phyloP scores from a whole-genome alignment of 2,329 filamentous ascomycete species.

The Orbilia blumenaviensis region DNA sequence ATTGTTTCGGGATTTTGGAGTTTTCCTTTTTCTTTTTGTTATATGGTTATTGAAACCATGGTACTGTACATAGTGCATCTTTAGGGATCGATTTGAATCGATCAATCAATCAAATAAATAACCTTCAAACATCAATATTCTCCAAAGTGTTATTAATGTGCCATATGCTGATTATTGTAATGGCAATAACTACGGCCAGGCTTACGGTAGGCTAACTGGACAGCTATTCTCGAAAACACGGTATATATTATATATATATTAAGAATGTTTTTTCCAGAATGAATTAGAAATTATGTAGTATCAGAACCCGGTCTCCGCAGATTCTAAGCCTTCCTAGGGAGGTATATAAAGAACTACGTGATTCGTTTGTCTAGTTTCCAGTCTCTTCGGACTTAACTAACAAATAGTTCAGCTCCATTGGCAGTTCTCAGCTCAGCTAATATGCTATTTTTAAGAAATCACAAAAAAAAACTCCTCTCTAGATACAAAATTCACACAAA shows the following conservation, averaged over 20 bases:
- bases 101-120: slow-evolving; percentile 19
- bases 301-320: no score
- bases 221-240: no score
- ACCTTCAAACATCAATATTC: neutral
- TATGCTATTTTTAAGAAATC: slow-evolving; percentile 20
- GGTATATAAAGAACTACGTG: no score
- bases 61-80: slow-evolving; percentile 1
- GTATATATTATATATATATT: no score
- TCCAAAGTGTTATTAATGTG: no score
- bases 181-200: no score
- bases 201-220: no score
- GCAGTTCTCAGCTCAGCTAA: slow-evolving; percentile 25
- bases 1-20: neutral
- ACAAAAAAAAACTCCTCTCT: slow-evolving; percentile 33
- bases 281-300: no score
- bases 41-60: neutral
- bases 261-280: no score
- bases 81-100: slow-evolving; percentile 6
- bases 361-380: neutral
- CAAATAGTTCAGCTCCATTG: neutral
- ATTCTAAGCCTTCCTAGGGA: no score
- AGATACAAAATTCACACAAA: slow-evolving; percentile 28
- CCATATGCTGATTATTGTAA: no score
- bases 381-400: neutral
- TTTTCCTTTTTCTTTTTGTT: neutral